Base-by-base conservation (phyloP, 257 asterid species). In the Gentiana macrophylla region DNA sequence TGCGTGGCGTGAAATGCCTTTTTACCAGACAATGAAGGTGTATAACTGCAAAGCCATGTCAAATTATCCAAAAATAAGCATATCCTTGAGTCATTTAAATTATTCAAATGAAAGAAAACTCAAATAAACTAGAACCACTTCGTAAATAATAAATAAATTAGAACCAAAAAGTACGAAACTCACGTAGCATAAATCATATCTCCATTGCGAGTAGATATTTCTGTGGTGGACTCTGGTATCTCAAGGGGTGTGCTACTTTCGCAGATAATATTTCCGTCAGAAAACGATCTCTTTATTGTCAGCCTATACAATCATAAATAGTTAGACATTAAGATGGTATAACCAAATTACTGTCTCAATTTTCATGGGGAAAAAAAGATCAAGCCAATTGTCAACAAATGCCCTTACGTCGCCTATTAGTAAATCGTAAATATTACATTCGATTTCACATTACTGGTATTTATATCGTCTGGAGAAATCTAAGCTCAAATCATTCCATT, bases 181-280 rank as follows among this genome's bases (percentile, higher is more conserved):
- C 62, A 82, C 98, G 92, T 78, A 65, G 89, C 67, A 68, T 66
- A 74, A 45, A 86, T 72, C 6, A 74, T 32, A 62, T 62, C 73
- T 66, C 73, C 76, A 53, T 68, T 89, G 63, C 77, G 71, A 71
- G 84, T 72, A 46, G 95, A 77, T 47, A 80, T 57, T 49, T 84
- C 94, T 15, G 89, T 84, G 34, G 82, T 73, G 56, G 86, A 83
- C 52, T 70, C 89, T 7, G 82, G 67, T 66, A 80, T 72, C 45
- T 82, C 79, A 41, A 47, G 48, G 56, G 65, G 67, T 35, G 82
- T 71, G 72, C 69, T 62, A 74, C 71, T 67, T 61, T 78, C 87
- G 11, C 70, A 71, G 34, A 75, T 83, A 55, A 92, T 87, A 74
- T 76, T 85, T 37, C 95, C 97, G 71, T 85, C 97, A 12, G 98